Evolutionary conservation across 2,329 filamentous ascomycete species (phyloP), one percentile per base, ranked within the genome.

Genomic region (Hypoxylon sp.): DNA sequence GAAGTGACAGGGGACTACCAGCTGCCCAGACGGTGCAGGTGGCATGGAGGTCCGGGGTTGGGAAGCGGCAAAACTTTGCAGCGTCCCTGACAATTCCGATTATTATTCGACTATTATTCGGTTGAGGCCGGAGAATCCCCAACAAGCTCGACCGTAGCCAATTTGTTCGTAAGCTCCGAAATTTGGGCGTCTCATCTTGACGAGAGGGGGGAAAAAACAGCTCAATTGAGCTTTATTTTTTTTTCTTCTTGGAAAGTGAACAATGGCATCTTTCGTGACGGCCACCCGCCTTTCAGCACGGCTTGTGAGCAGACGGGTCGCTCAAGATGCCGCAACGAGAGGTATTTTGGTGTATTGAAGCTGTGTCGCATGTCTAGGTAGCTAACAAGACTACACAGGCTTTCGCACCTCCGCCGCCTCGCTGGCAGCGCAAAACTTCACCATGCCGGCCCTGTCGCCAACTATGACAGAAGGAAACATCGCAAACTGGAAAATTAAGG

Each of bases 391-490:
- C 22, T 19, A 53, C 65, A 50, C 75, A 94, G 92, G 87, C 75
- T 89, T 92, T 79, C 85, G 87, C 72, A 88, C 90, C 46, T 88
- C 88, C 61, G 81, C 89, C 64, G 82, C 86, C 73, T 85, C 84
- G 75, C 85, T 91, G 74, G 93, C 91, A 54, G 94, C 93, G 24
- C 91, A 94, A 72, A 96, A 94, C 82, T 94, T 97, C 82, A 92
- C 90, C 61, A 97, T 97, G 94, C 94, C 94, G 26, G 94, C 94
- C 44, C 87, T 97, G 70, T 97, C 93, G 69, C 94, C 94, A 62
- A 97, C 94, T 63, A 97, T 97, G 94, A 97, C 93, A 70, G 94
- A 97, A 82, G 94, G 94, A 68, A 96, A 94, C 81, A 97, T 97
- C 77, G 88, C 92, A 52, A 88, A 82, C 68, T 97, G 94, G 94